Evolutionary conservation across 768 basidiomycete genomes (phyloP), one percentile per base, ranked within the genome.

Genomic region (Porpolomopsis calyptriformis): DNA sequence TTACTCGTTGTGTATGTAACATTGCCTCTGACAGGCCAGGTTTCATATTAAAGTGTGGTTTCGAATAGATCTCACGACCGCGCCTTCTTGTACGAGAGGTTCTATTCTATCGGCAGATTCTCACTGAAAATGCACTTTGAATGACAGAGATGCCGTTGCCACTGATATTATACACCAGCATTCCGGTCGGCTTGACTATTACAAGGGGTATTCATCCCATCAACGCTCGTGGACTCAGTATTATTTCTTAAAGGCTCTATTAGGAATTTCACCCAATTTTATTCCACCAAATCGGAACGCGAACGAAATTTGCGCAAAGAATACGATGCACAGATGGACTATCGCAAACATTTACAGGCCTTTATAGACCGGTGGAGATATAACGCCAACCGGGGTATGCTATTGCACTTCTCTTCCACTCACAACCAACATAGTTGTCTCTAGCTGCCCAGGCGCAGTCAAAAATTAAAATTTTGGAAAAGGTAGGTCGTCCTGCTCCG

Each of bases 361-460:
- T 99, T 96, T 68, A 97, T 99, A 55, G 96, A 98, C 57, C 74
- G 91, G 44, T 99, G 96, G 96, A 74, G 94, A 55, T 97, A 97
- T 64, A 97, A 97, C 55, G 92, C 92, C 47, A 94, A 94, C 61
- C 76, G 93, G 55, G 85, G 84, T 76, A 63, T 49, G 63, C 49
- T 24, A 18, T 36, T 39, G 19, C 20, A 14, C 36, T 35, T 34
- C 31, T 48, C 40, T 31, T 2, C 18, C 9, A 33, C 25, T 10
- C 9, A 38, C 24, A 12, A 31, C 14, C 16, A 20, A 19, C 31
- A 36, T 52, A 35, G 37, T 37, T 29, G 11, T 38, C 34, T 47
- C 49, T 50, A 85, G 91, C 93, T 52, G 79, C 92, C 4, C 92
- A 96, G 63, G 92, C 92, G 24, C 76, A 77, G 49, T 73, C 72